A percentile compares a stretch with the other conserved stretches of the same genome.
phyloP scores from a whole-genome alignment of 1,284 basidiomycete genomes.

The Ustilago cynodontis region DNA sequence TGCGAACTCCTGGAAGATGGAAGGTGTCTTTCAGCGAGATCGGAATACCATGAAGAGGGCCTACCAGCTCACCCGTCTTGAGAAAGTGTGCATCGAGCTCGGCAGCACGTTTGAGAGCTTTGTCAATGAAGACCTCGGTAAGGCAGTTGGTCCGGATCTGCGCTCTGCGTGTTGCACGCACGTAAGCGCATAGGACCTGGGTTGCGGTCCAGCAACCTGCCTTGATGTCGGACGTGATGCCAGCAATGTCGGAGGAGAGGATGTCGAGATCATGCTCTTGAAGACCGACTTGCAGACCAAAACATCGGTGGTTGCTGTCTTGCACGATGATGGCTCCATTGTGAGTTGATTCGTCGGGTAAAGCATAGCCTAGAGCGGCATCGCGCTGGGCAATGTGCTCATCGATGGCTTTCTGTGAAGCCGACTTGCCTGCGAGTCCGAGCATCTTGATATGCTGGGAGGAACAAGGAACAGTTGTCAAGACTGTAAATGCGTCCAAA shows the following conservation, averaged over 20 bases:
- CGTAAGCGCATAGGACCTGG: slow-evolving; percentile 80
- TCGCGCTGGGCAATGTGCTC: slow-evolving; percentile 26
- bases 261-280: slow-evolving; percentile 50
- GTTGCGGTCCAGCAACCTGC: slow-evolving; percentile 77
- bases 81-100: slow-evolving; percentile 79
- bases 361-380: slow-evolving; percentile 13
- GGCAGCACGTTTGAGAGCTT: slow-evolving; percentile 77
- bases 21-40: slow-evolving; percentile 77
- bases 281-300: slow-evolving; percentile 21
- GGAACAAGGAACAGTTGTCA: not conserved
- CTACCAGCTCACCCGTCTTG: slow-evolving; percentile 75
- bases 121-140: slow-evolving; percentile 79
- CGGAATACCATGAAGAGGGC: slow-evolving; percentile 77
- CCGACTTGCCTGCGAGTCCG: slow-evolving; percentile 21
- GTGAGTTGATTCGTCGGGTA: slow-evolving; percentile 18
- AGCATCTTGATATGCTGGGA: slow-evolving; percentile 10
- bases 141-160: slow-evolving; percentile 80
- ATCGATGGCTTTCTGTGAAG: slow-evolving; percentile 32
- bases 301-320: slow-evolving; percentile 15
- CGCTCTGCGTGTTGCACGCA: slow-evolving; percentile 77
- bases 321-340: slow-evolving; percentile 12
- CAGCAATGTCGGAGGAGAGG: slow-evolving; percentile 49
- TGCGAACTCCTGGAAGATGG: slow-evolving; percentile 78
- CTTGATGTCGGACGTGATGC: slow-evolving; percentile 55
- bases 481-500: not conserved